phyloP scores from a whole-genome alignment of 306 rosid genomes.

The Albizia julibrissin region DNA sequence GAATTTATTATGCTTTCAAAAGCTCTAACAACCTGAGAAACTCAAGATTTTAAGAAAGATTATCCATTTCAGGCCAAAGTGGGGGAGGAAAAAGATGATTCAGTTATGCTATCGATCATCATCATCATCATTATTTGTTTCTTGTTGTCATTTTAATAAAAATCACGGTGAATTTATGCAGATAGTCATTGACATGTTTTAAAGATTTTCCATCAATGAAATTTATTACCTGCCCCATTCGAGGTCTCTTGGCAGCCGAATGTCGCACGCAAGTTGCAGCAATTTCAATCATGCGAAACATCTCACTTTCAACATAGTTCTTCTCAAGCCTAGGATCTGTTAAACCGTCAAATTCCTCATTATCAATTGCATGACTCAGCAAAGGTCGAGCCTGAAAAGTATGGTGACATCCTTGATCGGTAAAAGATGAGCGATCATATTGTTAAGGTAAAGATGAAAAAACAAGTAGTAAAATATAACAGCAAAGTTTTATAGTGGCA shows the following conservation, averaged over 20 bases:
- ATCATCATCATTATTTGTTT: too few species aligned
- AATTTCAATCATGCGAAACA: conserved; percentile 72
- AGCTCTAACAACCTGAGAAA: conserved; percentile 83
- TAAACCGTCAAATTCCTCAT: conserved; percentile 55
- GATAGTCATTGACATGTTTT: background rate
- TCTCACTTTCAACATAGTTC: conserved; percentile 65
- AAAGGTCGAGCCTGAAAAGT: conserved; percentile 82
- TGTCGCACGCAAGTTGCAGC: conserved; percentile 91
- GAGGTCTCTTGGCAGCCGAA: conserved; percentile 78
- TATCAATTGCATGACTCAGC: conserved; percentile 66
- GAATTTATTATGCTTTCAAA: conserved; percentile 66
- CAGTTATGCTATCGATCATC: background rate
- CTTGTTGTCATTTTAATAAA: background rate
- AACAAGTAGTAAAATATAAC: background rate
- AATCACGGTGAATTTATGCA: background rate
- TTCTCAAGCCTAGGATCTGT: conserved; percentile 71
- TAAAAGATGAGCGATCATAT: conserved; percentile 23
- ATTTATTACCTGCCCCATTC: conserved; percentile 86
- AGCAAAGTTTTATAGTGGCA: background rate
- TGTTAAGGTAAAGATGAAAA: background rate
- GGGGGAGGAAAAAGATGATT: background rate
- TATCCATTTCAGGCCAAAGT: background rate
- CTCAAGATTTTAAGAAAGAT: conserved; percentile 31
- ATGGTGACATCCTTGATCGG: conserved; percentile 29
- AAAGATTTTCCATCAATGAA: conserved; percentile 6